phyloP scores from a whole-genome alignment of 1,139 yeast genomes.

The Debaryomyces coudertii region DNA sequence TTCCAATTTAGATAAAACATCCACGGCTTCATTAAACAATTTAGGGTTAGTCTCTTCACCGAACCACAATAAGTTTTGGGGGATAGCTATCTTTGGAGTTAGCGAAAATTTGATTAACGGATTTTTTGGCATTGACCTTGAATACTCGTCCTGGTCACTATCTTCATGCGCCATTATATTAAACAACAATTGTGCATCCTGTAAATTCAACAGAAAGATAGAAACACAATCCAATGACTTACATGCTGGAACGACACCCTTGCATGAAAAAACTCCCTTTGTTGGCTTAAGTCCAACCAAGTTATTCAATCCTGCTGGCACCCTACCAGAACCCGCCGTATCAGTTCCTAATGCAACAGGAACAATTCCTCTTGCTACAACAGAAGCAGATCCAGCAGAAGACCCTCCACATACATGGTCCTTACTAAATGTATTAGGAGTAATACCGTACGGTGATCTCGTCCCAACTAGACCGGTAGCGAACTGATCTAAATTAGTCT shows the following conservation, averaged over 20 bases:
- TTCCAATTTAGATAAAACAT: slow-evolving; percentile 58
- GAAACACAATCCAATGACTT: slow-evolving; percentile 92
- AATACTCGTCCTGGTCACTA: slow-evolving; percentile 72
- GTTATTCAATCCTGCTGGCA: slow-evolving; percentile 95
- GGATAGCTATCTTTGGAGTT: slow-evolving; percentile 74
- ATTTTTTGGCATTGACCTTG: slow-evolving; percentile 70
- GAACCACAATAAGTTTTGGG: slow-evolving; percentile 71
- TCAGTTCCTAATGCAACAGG: slow-evolving; percentile 93
- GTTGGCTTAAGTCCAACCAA: slow-evolving; percentile 92
- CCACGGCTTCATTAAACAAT: slow-evolving; percentile 64
- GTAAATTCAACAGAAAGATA: slow-evolving; percentile 71
- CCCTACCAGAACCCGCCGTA: slow-evolving; percentile 98
- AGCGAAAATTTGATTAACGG: slow-evolving; percentile 62
- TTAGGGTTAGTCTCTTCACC: slow-evolving; percentile 79
- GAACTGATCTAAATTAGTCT: slow-evolving; percentile 92
- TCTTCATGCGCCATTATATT: slow-evolving; percentile 74
- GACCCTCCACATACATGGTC: slow-evolving; percentile 93
- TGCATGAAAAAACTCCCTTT: slow-evolving; percentile 78
- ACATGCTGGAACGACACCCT: slow-evolving; percentile 97
- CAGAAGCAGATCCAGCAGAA: slow-evolving; percentile 92
- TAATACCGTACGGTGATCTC: slow-evolving; percentile 89
- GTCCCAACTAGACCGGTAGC: slow-evolving; percentile 97
- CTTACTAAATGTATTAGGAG: slow-evolving; percentile 74
- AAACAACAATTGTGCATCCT: slow-evolving; percentile 82
- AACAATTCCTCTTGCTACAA: slow-evolving; percentile 84